A percentile compares a stretch with the other conserved stretches of the same genome.
Conservation (phyloP, 2,329 filamentous ascomycete species). For the Alternaria consortialis region DNA sequence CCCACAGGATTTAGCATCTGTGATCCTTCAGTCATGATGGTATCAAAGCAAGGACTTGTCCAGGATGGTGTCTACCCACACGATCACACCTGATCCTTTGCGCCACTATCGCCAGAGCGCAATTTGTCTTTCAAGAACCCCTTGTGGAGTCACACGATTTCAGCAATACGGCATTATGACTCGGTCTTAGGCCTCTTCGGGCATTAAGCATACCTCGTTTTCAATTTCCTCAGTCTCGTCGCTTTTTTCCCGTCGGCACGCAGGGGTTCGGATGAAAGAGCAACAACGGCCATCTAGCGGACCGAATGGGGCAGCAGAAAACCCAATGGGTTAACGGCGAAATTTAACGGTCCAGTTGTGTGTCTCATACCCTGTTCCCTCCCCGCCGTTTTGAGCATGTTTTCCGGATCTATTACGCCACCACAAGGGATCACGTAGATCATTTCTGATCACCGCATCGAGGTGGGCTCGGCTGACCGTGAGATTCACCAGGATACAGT, state of each 20-base stretch:
- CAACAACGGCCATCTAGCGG: constrained; percentile 11
- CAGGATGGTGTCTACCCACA: constrained; percentile 3
- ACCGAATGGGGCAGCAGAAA: constrained; percentile 18
- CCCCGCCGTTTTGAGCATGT: constrained; percentile 43
- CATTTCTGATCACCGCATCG: constrained; percentile 40
- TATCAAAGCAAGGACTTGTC: constrained; percentile 2
- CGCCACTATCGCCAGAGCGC: neutral
- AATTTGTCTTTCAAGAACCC: neutral
- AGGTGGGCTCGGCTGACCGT: constrained; percentile 41
- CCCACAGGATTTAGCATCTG: constrained; percentile 7
- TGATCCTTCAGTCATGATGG: constrained; percentile 7
- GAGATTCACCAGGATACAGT: constrained; percentile 29
- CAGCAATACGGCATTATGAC: neutral
- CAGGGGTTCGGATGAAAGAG: constrained; percentile 11
- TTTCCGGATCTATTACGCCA: constrained; percentile 43
- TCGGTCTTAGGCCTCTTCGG: neutral
- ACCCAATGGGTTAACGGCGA: constrained; percentile 23
- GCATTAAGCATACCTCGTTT: constrained; percentile 1
- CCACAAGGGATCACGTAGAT: constrained; percentile 47
- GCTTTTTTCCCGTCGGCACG: constrained; percentile 1
- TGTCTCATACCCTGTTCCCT: constrained; percentile 34
- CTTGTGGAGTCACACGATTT: neutral
- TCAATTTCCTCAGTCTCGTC: neutral
- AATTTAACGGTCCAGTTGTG: constrained; percentile 22
- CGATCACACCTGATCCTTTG: constrained; percentile 3